phyloP scores from a whole-genome alignment of 2,329 filamentous ascomycete species.

The Cladosporium sphaerospermum region DNA sequence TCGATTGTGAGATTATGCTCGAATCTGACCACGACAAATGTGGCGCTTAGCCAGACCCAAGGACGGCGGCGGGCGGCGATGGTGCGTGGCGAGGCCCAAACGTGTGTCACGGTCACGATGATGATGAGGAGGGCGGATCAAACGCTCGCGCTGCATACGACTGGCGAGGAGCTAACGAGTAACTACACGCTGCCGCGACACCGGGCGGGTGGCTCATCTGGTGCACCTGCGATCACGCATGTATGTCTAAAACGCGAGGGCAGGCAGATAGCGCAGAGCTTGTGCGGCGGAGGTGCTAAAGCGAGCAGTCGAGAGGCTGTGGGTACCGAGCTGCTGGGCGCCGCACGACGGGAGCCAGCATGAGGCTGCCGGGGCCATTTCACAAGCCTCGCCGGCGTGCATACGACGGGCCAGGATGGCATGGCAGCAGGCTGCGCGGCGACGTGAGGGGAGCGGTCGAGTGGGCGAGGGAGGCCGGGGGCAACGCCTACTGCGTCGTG shows the following conservation, averaged over 20 bases:
- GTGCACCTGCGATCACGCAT: background rate
- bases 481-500: background rate
- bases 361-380: background rate
- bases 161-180: background rate
- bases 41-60: slow-evolving; percentile 5
- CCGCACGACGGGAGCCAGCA: background rate
- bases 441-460: slow-evolving; percentile 1
- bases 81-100: background rate
- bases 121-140: background rate
- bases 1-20: background rate
- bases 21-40: background rate
- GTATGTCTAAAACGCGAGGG: slow-evolving; percentile 6
- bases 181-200: background rate
- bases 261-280: slow-evolving; percentile 7
- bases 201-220: background rate
- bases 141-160: slow-evolving; percentile 1
- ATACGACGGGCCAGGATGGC: slow-evolving; percentile 6
- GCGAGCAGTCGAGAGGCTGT: slow-evolving; percentile 4
- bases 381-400: background rate
- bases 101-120: slow-evolving; percentile 1
- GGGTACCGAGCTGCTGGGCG: slow-evolving; percentile 9
- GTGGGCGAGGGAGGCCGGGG: slow-evolving; percentile 1
- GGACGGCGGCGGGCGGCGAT: background rate
- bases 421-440: slow-evolving; percentile 2
- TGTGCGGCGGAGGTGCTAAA: background rate